phyloP scores from a whole-genome alignment of 2,329 filamentous ascomycete genomes.

The Mariannaea elegans region DNA sequence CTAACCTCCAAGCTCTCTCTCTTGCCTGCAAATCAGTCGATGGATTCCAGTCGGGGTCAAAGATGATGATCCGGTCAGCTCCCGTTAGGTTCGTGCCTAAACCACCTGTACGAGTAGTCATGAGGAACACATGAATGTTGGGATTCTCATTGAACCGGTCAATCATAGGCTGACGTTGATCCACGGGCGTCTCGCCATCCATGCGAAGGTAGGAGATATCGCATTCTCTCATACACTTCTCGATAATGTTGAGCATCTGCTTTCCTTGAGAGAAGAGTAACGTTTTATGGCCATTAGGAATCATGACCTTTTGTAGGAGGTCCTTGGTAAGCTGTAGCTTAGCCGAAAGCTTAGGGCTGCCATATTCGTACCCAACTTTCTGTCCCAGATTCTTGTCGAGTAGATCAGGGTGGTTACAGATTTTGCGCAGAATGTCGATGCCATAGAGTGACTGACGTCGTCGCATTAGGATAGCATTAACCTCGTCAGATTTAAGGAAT shows the following conservation, averaged over 20 bases:
- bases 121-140: conserved; percentile 83
- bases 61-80: conserved; percentile 95
- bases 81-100: conserved; percentile 94
- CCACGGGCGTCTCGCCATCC: conserved; percentile 92
- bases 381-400: conserved; percentile 66
- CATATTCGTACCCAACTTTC: conserved; percentile 78
- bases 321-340: conserved; percentile 97
- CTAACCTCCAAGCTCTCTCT: conserved; percentile 93
- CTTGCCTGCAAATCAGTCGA: conserved; percentile 95
- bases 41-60: conserved; percentile 98
- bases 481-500: conserved; percentile 85
- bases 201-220: conserved; percentile 84
- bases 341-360: conserved; percentile 80
- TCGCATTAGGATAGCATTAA: conserved; percentile 80
- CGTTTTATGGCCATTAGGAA: conserved; percentile 88
- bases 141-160: conserved; percentile 90
- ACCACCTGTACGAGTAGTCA: conserved; percentile 95
- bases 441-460: conserved; percentile 85
- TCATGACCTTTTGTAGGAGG: conserved; percentile 84
- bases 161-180: conserved; percentile 86
- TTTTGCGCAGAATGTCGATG: conserved; percentile 91
- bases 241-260: conserved; percentile 94
- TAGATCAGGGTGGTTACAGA: conserved; percentile 97
- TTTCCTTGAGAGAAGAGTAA: conserved; percentile 92
- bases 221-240: conserved; percentile 78